Percentiles rank a stretch among this genome's conserved stretches.
Conservation (phyloP, 768 basidiomycete species). For the Leccinellum albellum region DNA sequence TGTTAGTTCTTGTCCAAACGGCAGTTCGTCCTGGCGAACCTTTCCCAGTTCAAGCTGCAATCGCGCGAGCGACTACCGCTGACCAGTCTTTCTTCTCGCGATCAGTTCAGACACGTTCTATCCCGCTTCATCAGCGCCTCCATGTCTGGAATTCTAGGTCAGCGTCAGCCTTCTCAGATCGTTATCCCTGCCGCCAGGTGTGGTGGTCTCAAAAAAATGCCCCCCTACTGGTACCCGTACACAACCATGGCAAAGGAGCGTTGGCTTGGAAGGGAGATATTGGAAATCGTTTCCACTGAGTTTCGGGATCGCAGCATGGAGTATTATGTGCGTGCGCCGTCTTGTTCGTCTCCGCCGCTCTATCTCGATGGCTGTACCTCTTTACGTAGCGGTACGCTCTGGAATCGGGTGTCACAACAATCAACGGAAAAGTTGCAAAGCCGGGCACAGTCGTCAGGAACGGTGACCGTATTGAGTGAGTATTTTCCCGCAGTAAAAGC, state of each 20-base stretch:
- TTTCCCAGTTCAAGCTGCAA: constrained; percentile 23
- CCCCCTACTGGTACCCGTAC: constrained; percentile 92
- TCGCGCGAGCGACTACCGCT: constrained; percentile 34
- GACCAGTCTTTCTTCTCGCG: constrained; percentile 46
- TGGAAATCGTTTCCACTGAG: constrained; percentile 92
- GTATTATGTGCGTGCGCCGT: constrained; percentile 73
- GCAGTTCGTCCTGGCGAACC: constrained; percentile 31
- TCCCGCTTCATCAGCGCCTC: constrained; percentile 48
- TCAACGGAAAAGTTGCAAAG: constrained; percentile 85
- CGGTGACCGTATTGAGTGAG: constrained; percentile 88
- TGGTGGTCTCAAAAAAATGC: constrained; percentile 68
- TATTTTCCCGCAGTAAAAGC: constrained; percentile 12
- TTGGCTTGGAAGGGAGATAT: constrained; percentile 82
- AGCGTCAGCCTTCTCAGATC: constrained; percentile 27
- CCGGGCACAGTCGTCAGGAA: constrained; percentile 77
- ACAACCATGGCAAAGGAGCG: constrained; percentile 90
- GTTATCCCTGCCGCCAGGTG: constrained; percentile 9
- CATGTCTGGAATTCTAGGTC: constrained; percentile 36
- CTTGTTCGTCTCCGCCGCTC: not conserved
- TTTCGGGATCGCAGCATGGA: constrained; percentile 93
- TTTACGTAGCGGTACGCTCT: constrained; percentile 60
- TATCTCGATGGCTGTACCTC: not conserved
- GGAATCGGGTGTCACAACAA: constrained; percentile 91
- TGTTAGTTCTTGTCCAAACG: constrained; percentile 21
- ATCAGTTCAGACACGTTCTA: constrained; percentile 57